These are phyloP conservation scores for Priceomyces medius DNA, from an alignment of 805 yeast species.

Conservation along the genomic window DNA sequence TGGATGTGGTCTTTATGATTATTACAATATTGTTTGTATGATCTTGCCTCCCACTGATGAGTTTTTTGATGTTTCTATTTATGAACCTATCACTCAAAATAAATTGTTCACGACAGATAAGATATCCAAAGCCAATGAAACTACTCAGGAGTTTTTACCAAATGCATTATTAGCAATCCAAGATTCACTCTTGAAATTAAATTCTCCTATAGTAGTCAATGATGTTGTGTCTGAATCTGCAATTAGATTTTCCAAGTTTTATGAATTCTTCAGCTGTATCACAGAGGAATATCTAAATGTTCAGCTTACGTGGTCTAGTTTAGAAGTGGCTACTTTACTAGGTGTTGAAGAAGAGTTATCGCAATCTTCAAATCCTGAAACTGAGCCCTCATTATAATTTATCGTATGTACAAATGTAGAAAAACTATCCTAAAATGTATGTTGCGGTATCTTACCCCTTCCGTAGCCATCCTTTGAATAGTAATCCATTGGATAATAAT, in stretches of 20 bases:
- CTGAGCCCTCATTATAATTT: neutral
- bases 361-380: slow-evolving; percentile 12
- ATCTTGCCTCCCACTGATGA: slow-evolving; percentile 65
- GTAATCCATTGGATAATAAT: slow-evolving; percentile 93
- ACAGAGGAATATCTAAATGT: slow-evolving; percentile 34
- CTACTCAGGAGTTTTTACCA: slow-evolving; percentile 55
- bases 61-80: slow-evolving; percentile 58
- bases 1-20: slow-evolving; percentile 56
- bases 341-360: slow-evolving; percentile 54
- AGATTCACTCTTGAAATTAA: slow-evolving; percentile 51
- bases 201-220: slow-evolving; percentile 62
- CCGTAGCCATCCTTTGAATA: slow-evolving; percentile 90
- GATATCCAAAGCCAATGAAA: slow-evolving; percentile 42
- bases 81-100: slow-evolving; percentile 64
- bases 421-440: neutral
- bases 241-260: slow-evolving; percentile 48
- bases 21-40: slow-evolving; percentile 65
- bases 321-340: slow-evolving; percentile 65
- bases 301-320: slow-evolving; percentile 52
- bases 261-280: slow-evolving; percentile 37
- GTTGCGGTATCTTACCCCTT: slow-evolving; percentile 68
- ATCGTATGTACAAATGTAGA: neutral
- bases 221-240: slow-evolving; percentile 53
- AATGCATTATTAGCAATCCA: slow-evolving; percentile 60
- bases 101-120: slow-evolving; percentile 48